Base-by-base conservation (phyloP, 805 yeast species). In the Starmerella tilneyi region DNA sequence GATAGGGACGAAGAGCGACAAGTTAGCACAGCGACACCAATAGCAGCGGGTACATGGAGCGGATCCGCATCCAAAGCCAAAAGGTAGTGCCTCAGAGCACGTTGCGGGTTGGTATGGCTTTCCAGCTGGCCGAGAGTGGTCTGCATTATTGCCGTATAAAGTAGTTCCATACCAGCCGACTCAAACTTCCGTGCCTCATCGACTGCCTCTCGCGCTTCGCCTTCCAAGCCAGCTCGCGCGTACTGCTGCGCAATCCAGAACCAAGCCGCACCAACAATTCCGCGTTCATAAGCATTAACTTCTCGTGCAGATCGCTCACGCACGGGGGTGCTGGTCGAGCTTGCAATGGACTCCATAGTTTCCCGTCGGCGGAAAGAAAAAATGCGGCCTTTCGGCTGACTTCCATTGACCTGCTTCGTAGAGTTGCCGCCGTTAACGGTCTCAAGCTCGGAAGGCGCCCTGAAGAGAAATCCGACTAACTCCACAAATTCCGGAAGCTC, bases 151-250 rank as follows among this genome's bases (percentile, higher is more conserved):
- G 48, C 50, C 16, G 22, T 22, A 26, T 42, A 44, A 3, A 9
- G n/a, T 9, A 48, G 36, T 12, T 46, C 40, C 4, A 81, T 74
- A 42, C 67, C 69, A 23, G 68, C 63, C 29, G 70, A 73, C 11
- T 74, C 70, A 27, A 71, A 67, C 1, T 68, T 61, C 46, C 74
- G 79, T 1, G 94, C 84, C 60, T 85, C 95, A 7, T 72, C 69
- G 4, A 85, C 70, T 38, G 94, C 80, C 47, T 73, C 77, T 54
- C 77, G 78, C 1, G 88, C 76, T 43, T 84, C 94, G 2, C 66
- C 70, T 1, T 64, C 51, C 31, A 74, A 60, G 1, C 74, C 78
- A 5, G 73, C 69, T 47, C 74, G 72, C 54, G 73, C 64, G 58
- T 84, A 85, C 22, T 84, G 63, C 29, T 72, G 70, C 0, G 85